Evolutionary conservation across 495 filamentous ascomycete genomes (phyloP), one percentile per base, ranked within the genome.

Genomic region (Staphylotrichum longicolle): DNA sequence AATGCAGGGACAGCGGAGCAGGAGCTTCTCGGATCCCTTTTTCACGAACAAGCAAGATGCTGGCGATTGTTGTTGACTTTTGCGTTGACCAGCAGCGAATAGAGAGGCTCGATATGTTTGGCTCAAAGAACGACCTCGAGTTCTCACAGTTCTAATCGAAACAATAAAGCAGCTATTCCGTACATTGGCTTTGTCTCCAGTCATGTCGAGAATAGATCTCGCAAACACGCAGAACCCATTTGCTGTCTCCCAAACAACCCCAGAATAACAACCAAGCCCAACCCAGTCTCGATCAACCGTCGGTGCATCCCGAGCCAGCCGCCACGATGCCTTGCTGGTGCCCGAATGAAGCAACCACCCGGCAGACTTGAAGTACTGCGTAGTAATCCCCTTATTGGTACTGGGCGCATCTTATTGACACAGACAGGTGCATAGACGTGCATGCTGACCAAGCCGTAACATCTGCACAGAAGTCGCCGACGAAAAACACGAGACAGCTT

Each of bases 1-100:
- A 34, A 34, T 58, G 56, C 56, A 58, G 7, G 56, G 46, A 58
- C 56, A 52, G 7, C 47, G 37, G 47, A 35, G 37, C 56, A 58
- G 7, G 44, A 27, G 4, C 30, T 49, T 44, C 41, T 10, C 37
- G 47, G 46, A 41, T 41, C 20, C 33, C 20, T 27, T 27, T 27
- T 27, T 27, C 20, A 27, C 20, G 20, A 27, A 33, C 44, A 49
- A 46, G 35, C 46, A 50, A 50, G 34, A 42, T 51, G 46, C 46
- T 42, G 39, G 57, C 33, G 20, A 27, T 27, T 27, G 20, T n/a
- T 41, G 35, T 35, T 40, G 33, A 3, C 10, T 32, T 27, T 27
- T 27, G 20, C 20, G 20, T 27, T 27, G 20, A 27, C 20, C 20
- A 27, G 20, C 20, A 27, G 20, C 20, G 20, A 27, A 27, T 27